Evolutionary conservation across 2,329 filamentous ascomycete species (phyloP).

Genomic region (Periglandula ipomoeae): DNA sequence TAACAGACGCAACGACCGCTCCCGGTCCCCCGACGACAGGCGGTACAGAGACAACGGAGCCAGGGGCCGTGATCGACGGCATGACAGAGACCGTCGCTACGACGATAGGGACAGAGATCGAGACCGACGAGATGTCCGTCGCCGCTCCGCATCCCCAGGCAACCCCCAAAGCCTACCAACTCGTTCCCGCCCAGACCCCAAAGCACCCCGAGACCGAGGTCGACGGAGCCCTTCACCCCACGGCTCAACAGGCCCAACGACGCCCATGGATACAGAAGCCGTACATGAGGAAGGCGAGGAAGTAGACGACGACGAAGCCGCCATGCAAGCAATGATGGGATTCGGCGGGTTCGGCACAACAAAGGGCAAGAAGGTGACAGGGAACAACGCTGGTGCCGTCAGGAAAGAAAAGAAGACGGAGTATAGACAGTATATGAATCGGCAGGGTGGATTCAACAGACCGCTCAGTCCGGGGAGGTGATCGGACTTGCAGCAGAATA

Average conservation of each 20-base stretch:
- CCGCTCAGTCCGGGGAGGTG: constrained; percentile 53
- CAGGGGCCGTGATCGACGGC: constrained; percentile 11
- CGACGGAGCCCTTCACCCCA: constrained; percentile 3
- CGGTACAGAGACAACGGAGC: constrained; percentile 8
- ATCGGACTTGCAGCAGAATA: neutral
- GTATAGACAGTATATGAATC: constrained; percentile 96
- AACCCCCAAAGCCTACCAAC: constrained; percentile 22
- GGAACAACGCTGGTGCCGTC: constrained; percentile 76
- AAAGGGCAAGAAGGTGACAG: constrained; percentile 78
- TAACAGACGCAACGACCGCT: constrained; percentile 24
- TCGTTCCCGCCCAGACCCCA: constrained; percentile 19
- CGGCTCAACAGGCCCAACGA: constrained; percentile 13
- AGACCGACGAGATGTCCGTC: constrained; percentile 19
- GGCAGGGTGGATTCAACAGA: constrained; percentile 71
- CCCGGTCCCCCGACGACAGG: constrained; percentile 12
- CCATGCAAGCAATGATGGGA: constrained; percentile 82
- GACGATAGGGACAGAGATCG: constrained; percentile 15
- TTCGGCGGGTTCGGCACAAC: constrained; percentile 80
- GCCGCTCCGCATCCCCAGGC: constrained; percentile 29
- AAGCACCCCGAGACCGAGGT: neutral
- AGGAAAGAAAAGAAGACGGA: constrained; percentile 89
- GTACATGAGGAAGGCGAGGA: constrained; percentile 33
- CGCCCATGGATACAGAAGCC: constrained; percentile 22
- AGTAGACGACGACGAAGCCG: constrained; percentile 56
- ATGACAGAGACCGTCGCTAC: constrained; percentile 21